Evolutionary conservation across 2,329 filamentous ascomycete genomes (phyloP).

Genomic region (Pseudogymnoascus sp.): DNA sequence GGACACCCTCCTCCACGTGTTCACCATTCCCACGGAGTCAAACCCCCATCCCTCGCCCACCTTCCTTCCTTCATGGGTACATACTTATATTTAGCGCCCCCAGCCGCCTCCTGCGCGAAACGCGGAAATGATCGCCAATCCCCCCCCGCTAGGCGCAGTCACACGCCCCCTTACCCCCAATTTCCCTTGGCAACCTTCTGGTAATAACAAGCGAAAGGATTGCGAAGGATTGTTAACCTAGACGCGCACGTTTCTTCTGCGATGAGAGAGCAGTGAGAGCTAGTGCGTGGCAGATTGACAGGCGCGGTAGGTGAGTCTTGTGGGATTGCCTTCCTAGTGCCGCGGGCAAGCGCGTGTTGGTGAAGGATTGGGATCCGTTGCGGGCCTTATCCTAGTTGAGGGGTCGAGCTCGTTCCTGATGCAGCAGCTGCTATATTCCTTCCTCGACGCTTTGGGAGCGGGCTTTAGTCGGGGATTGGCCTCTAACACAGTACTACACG

Average conservation of each 20-base stretch:
- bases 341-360: neutral
- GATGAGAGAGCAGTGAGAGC: neutral
- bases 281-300: neutral
- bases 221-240: neutral
- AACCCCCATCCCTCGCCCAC: neutral
- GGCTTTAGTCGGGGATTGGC: neutral
- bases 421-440: neutral
- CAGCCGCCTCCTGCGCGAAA: neutral
- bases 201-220: neutral
- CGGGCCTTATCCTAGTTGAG: neutral
- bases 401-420: neutral
- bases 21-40: neutral
- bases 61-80: neutral
- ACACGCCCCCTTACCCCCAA: neutral
- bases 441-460: neutral
- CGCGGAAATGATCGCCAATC: conserved; percentile 3
- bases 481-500: neutral
- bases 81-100: neutral
- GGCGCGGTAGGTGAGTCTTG: neutral
- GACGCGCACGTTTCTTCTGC: neutral
- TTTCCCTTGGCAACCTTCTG: neutral
- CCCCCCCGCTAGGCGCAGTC: neutral
- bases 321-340: neutral
- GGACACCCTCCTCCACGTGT: neutral
- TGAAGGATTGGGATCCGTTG: neutral